Evolutionary conservation across 2,329 filamentous ascomycete genomes (phyloP), one percentile per base, ranked within the genome.

Genomic region (Botrytis squamosa): DNA sequence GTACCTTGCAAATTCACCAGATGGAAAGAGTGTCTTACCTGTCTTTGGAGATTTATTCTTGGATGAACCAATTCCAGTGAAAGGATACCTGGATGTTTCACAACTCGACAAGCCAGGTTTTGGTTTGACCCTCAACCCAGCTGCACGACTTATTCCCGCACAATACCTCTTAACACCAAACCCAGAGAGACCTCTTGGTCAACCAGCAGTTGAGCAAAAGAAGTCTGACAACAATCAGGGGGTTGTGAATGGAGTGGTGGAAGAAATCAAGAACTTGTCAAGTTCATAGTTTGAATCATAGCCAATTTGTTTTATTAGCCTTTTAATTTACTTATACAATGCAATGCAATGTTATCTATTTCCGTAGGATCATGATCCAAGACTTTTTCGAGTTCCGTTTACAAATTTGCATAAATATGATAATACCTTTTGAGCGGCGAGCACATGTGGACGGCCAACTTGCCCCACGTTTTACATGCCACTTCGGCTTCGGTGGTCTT

Each of bases 41-140:
- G 95, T 98, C 10, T 98, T 98, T 82, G 95, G 95, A 52, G 93
- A 97, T 79, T 86, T 98, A 70, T 98, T 97, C 84, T 80, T 92
- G 52, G 94, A 97, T 82, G 95, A 98, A 85, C 94, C 94, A 8
- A 95, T 98, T 75, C 94, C 94, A 1, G 89, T 86, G 20, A 91
- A 94, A 79, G 95, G 95, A 0, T 97, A 90, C 83, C 86, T 98
- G 68, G 93, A 94, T 75, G 88, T 94, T 6, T 89, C 90, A 29
- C 90, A 93, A 73, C 86, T 98, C 73, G 93, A 98, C 82, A 94
- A 92, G 86, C 95, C 95, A 7, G 95, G 95, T 0, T 98, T 98
- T 80, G 95, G 95, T 7, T 86, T 98, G 69, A 94, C 95, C 74
- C 83, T 98, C 73, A 97, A 96, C 83, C 93, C 93, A 0, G 88